A percentile compares a stretch with the other conserved stretches of the same genome.
These are phyloP conservation scores for Dictyostelium firmibasis DNA, from an alignment of 78 protist genomes.

Conservation along the genomic window DNA sequence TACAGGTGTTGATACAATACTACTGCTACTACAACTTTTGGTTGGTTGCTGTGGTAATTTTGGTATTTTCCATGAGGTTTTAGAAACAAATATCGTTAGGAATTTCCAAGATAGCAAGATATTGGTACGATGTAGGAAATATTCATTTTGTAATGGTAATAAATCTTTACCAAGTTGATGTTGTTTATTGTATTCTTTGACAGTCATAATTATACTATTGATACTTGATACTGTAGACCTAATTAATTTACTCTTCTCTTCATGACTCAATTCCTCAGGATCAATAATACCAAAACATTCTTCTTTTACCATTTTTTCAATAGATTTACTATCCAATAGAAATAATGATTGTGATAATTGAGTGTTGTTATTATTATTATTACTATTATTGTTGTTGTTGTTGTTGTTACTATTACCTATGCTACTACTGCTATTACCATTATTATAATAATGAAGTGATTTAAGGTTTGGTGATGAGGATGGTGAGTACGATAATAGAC, in stretches of 20 bases:
- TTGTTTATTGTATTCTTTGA: conserved; percentile 21
- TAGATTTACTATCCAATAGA: background rate
- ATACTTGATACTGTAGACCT: background rate
- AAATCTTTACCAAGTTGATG: conserved; percentile 21
- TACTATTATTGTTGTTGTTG: no score
- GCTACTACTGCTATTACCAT: no score
- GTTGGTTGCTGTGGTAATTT: background rate
- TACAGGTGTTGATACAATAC: background rate
- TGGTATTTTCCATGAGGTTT: conserved; percentile 43
- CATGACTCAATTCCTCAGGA: background rate
- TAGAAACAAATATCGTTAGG: background rate
- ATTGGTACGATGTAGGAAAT: conserved; percentile 14
- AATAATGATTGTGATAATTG: background rate
- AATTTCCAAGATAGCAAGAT: conserved; percentile 29
- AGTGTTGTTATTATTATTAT: background rate
- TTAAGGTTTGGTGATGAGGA: background rate
- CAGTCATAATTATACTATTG: background rate
- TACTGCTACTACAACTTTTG: conserved; percentile 5
- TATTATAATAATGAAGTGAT: background rate
- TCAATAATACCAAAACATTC: background rate
- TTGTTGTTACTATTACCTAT: no score
- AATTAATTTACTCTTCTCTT: background rate
- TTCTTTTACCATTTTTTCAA: background rate
- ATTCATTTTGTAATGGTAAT: conserved; percentile 18
- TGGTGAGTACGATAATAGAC: background rate